Evolutionary conservation across 2,329 filamentous ascomycete genomes (phyloP).

Genomic region (Diplodia sapinea): DNA sequence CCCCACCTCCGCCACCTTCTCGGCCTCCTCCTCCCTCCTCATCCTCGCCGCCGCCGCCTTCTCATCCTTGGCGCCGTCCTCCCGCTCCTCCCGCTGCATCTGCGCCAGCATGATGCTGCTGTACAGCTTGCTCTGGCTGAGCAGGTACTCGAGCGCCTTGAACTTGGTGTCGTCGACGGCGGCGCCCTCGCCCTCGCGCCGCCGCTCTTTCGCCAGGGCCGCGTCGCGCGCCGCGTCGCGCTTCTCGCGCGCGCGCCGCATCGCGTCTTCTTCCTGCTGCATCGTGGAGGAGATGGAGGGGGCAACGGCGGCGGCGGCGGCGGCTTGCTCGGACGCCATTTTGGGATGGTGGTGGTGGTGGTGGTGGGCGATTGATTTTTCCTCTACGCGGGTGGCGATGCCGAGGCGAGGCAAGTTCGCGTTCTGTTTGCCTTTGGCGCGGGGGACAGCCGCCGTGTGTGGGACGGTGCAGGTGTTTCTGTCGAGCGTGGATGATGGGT

Average conservation of each 20-base stretch:
- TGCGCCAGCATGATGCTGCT: conserved; percentile 59
- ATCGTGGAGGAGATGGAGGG: conserved; percentile 44
- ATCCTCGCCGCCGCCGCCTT: conserved; percentile 51
- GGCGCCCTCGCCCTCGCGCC: no score
- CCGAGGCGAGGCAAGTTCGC: not conserved
- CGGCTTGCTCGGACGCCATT: not conserved
- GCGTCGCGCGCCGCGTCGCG: conserved; percentile 54
- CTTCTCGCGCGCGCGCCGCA: conserved; percentile 51
- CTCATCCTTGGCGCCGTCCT: conserved; percentile 53
- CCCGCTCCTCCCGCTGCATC: conserved; percentile 57
- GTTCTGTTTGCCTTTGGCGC: not conserved
- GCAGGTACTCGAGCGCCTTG: conserved; percentile 58
- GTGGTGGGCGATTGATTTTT: not conserved
- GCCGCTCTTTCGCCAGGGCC: conserved; percentile 52
- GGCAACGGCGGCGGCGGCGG: no score
- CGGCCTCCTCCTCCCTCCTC: conserved; percentile 51
- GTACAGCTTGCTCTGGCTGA: conserved; percentile 61
- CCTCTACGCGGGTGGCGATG: conserved; percentile 7
- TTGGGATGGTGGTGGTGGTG: not conserved
- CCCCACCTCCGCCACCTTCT: conserved; percentile 52
- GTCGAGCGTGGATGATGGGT: not conserved
- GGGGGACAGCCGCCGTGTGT: not conserved
- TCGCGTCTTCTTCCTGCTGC: conserved; percentile 53
- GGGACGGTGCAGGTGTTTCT: not conserved
- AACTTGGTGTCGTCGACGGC: conserved; percentile 54